Evolutionary conservation across 2,329 filamentous ascomycete genomes (phyloP).

Genomic region (Aureobasidium sp.): DNA sequence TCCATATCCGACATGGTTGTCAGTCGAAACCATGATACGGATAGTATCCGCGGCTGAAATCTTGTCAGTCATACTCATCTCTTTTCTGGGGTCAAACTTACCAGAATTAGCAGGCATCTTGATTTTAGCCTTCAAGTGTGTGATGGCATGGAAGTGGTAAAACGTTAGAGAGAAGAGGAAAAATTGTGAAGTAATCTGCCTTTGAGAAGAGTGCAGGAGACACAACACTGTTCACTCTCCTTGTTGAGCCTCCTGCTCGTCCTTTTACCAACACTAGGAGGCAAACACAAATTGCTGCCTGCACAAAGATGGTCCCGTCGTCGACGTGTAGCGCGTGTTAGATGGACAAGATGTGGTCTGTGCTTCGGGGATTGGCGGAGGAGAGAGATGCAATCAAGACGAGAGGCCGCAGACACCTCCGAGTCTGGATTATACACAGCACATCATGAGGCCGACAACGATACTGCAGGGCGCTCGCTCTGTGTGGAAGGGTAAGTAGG

Average conservation of each 20-base stretch:
- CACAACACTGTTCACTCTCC: background rate
- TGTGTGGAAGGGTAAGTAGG: constrained; percentile 71
- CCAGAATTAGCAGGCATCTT: constrained; percentile 11
- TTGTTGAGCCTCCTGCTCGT: background rate
- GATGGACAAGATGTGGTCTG: background rate
- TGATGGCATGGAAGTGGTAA: background rate
- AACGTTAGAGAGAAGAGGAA: background rate
- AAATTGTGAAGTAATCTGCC: background rate
- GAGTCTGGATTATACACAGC: constrained; percentile 4
- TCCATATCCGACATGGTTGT: constrained; percentile 96
- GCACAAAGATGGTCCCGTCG: background rate
- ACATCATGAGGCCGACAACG: constrained; percentile 17
- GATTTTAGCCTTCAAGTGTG: background rate
- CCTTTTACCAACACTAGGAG: background rate
- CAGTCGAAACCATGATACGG: constrained; percentile 85
- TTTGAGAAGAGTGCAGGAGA: background rate
- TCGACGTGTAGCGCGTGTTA: constrained; percentile 8
- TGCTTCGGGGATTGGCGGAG: constrained; percentile 4
- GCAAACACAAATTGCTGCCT: constrained; percentile 13
- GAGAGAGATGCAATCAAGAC: background rate
- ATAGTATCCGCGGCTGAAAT: constrained; percentile 67
- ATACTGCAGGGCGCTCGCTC: constrained; percentile 64
- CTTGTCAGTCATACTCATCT: background rate
- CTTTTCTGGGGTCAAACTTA: background rate
- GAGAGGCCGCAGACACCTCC: constrained; percentile 9